phyloP scores from a whole-genome alignment of 768 basidiomycete genomes.

The Pleurotus citrinopileatus region DNA sequence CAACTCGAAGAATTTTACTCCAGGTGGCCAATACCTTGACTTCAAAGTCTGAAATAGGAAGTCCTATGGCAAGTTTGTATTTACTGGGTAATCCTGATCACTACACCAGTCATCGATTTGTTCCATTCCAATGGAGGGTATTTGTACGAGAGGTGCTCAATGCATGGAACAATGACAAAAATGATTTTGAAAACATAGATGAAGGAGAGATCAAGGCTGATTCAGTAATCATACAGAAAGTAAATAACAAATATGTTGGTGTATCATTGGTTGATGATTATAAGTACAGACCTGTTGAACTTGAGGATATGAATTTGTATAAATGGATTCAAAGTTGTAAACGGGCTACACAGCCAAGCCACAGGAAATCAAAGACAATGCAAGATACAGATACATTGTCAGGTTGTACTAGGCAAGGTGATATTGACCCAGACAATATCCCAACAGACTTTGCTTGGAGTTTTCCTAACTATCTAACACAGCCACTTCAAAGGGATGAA shows the following conservation, averaged over 20 bases:
- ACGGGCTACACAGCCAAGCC: background rate
- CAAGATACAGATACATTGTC: too few species aligned
- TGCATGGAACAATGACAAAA: background rate
- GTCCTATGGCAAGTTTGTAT: slow-evolving; percentile 24
- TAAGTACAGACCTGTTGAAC: slow-evolving; percentile 19
- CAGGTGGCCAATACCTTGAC: slow-evolving; percentile 24
- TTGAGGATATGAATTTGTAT: slow-evolving; percentile 23
- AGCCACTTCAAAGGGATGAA: too few species aligned
- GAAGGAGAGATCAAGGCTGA: background rate
- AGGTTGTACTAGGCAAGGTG: too few species aligned
- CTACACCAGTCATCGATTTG: slow-evolving; percentile 28
- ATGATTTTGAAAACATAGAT: slow-evolving; percentile 16
- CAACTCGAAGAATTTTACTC: slow-evolving; percentile 15
- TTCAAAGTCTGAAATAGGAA: slow-evolving; percentile 26
- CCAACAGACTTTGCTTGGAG: too few species aligned
- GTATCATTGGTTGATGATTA: slow-evolving; percentile 23
- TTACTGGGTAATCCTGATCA: slow-evolving; percentile 26
- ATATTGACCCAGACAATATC: too few species aligned
- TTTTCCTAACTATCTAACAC: too few species aligned
- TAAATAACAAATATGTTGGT: slow-evolving; percentile 15
- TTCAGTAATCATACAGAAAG: slow-evolving; percentile 11
- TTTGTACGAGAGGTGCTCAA: slow-evolving; percentile 4
- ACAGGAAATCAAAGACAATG: background rate
- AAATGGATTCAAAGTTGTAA: slow-evolving; percentile 19
- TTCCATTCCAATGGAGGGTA: slow-evolving; percentile 24